Conservation (phyloP, 345 rosid genomes). For the Jatropha curcas region DNA sequence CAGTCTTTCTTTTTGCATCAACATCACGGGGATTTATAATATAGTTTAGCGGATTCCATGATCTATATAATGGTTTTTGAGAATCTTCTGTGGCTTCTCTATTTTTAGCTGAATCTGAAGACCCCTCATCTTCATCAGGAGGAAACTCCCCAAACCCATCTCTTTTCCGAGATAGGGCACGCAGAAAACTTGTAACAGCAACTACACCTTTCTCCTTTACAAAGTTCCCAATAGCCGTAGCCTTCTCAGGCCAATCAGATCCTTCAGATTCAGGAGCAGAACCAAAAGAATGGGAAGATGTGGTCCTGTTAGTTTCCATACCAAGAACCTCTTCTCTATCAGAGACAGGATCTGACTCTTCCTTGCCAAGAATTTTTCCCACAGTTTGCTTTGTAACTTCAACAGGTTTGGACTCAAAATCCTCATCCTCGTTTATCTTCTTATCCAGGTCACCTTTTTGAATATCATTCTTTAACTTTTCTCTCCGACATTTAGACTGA, state of each 20-base stretch:
- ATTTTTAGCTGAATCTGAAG: slow-evolving; percentile 31
- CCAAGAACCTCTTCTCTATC: slow-evolving; percentile 54
- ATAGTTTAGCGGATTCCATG: slow-evolving; percentile 72
- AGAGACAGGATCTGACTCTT: slow-evolving; percentile 44
- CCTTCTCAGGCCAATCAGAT: slow-evolving; percentile 71
- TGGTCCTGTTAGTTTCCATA: slow-evolving; percentile 37
- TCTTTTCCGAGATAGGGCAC: slow-evolving; percentile 52
- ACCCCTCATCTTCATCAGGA: slow-evolving; percentile 31
- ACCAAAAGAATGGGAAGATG: slow-evolving; percentile 36
- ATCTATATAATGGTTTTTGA: slow-evolving; percentile 41
- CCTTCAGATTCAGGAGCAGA: slow-evolving; percentile 39
- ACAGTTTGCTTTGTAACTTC: slow-evolving; percentile 27
- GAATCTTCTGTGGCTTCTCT: slow-evolving; percentile 35
- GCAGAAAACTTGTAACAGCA: slow-evolving; percentile 61
- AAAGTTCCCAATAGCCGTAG: slow-evolving; percentile 57
- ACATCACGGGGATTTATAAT: slow-evolving; percentile 49
- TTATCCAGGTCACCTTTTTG: slow-evolving; percentile 20
- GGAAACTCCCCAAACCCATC: slow-evolving; percentile 29
- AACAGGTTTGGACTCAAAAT: slow-evolving; percentile 25
- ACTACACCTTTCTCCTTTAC: slow-evolving; percentile 61
- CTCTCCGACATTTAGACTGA: slow-evolving; percentile 18
- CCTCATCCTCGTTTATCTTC: slow-evolving; percentile 20
- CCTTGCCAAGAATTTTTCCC: slow-evolving; percentile 34
- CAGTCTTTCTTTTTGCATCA: slow-evolving; percentile 37
- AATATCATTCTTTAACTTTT: slow-evolving; percentile 20